These are phyloP conservation scores for Lodderomyces beijingensis DNA, from an alignment of 1,139 yeast species.

Conservation along the genomic window DNA sequence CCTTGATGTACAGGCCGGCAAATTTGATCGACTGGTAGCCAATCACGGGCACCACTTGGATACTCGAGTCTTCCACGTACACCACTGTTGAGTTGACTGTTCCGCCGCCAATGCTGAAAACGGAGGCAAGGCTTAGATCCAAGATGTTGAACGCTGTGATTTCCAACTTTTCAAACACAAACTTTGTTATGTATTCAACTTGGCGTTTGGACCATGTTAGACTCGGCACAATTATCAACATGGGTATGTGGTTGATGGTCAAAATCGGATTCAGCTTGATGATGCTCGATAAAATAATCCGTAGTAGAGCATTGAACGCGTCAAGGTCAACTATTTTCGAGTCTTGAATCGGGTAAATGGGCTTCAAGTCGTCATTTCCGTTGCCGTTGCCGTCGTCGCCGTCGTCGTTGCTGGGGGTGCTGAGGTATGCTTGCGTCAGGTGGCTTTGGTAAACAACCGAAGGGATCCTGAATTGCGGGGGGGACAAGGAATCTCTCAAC, in stretches of 20 bases:
- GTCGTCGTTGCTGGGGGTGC: slow-evolving; percentile 15
- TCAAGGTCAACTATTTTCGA: slow-evolving; percentile 64
- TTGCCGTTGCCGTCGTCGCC: not conserved
- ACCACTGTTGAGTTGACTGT: slow-evolving; percentile 63
- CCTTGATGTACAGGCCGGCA: slow-evolving; percentile 46
- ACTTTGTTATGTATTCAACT: slow-evolving; percentile 67
- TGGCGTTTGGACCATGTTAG: slow-evolving; percentile 65
- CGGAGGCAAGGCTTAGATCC: slow-evolving; percentile 66
- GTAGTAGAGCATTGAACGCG: slow-evolving; percentile 69
- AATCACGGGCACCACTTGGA: slow-evolving; percentile 74
- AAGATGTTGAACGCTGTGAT: slow-evolving; percentile 70
- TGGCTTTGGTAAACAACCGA: slow-evolving; percentile 64
- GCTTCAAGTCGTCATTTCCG: slow-evolving; percentile 25
- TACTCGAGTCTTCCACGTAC: slow-evolving; percentile 72
- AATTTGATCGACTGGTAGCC: slow-evolving; percentile 61
- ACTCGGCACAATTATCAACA: slow-evolving; percentile 58
- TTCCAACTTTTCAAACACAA: slow-evolving; percentile 68
- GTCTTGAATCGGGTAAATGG: slow-evolving; percentile 56
- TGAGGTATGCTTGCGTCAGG: slow-evolving; percentile 35
- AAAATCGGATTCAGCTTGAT: slow-evolving; percentile 48
- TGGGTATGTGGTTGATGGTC: slow-evolving; percentile 44
- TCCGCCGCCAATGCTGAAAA: slow-evolving; percentile 62
- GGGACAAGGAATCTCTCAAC: slow-evolving; percentile 69
- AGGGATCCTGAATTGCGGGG: slow-evolving; percentile 74
- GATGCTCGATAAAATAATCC: slow-evolving; percentile 55